A percentile compares a stretch with the other conserved stretches of the same genome.
phyloP scores from a whole-genome alignment of 2,329 filamentous ascomycete genomes.

The Apiospora pterosperma region DNA sequence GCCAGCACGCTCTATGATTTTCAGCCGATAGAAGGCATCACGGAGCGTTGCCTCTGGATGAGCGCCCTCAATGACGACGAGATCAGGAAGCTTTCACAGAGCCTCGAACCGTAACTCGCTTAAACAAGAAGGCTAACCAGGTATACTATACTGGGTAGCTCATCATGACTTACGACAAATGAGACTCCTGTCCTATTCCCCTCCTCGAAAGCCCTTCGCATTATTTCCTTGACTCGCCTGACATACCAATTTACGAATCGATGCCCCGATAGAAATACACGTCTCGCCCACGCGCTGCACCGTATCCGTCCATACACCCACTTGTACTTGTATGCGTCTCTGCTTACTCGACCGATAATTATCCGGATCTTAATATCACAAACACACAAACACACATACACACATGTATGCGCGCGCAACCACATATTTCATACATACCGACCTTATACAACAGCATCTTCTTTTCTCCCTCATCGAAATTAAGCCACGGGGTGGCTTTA shows the following conservation, averaged over 20 bases:
- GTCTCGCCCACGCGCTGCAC: neutral
- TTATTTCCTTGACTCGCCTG: neutral
- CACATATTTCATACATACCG: neutral
- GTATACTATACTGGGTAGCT: neutral
- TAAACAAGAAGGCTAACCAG: neutral
- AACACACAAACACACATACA: too few species aligned
- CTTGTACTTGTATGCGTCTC: neutral
- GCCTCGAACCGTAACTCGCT: constrained; percentile 34
- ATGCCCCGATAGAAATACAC: constrained; percentile 1
- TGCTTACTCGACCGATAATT: neutral
- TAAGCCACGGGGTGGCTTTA: neutral
- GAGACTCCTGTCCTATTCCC: neutral
- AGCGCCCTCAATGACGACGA: constrained; percentile 73
- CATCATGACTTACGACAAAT: neutral
- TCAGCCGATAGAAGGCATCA: constrained; percentile 70
- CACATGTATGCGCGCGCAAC: neutral
- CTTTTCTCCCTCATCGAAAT: neutral
- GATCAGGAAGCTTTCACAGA: constrained; percentile 55
- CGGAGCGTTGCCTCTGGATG: constrained; percentile 83
- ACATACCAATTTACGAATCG: neutral
- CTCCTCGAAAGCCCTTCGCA: neutral
- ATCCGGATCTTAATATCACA: neutral
- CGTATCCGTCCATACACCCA: neutral
- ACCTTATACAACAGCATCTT: neutral
- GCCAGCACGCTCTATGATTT: constrained; percentile 73